Conservation (phyloP, 805 yeast species). For the Saccharomycopsis capsularis region DNA sequence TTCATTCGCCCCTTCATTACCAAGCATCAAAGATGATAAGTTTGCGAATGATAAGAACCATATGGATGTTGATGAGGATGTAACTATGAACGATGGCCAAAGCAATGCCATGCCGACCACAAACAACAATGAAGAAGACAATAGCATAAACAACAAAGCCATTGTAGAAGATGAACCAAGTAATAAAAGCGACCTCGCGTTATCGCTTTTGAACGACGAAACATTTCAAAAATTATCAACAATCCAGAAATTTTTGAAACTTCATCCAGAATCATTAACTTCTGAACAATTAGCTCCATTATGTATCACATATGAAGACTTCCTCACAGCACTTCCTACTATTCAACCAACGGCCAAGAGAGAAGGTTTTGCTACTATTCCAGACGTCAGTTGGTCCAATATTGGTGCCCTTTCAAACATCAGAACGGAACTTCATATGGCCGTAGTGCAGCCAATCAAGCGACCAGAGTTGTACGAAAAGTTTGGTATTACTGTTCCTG, state of each 20-base stretch:
- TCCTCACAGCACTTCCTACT: conserved; percentile 77
- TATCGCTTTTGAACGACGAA: conserved; percentile 12
- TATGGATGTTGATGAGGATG: conserved; percentile 17
- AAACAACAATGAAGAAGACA: background rate
- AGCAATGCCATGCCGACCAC: background rate
- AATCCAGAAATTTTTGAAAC: conserved; percentile 62
- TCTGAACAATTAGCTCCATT: conserved; percentile 69
- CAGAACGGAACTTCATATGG: conserved; percentile 90
- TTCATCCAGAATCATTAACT: conserved; percentile 76
- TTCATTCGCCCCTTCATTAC: too few species aligned
- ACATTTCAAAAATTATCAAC: conserved; percentile 41
- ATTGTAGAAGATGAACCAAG: too few species aligned
- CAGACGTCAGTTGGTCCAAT: conserved; percentile 92
- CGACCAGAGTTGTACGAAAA: conserved; percentile 82
- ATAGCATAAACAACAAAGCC: background rate
- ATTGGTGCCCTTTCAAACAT: conserved; percentile 83
- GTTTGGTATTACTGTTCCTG: conserved; percentile 94
- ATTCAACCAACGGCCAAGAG: conserved; percentile 97
- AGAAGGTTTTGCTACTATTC: conserved; percentile 98
- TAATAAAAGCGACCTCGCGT: background rate
- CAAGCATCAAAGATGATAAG: too few species aligned
- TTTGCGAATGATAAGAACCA: conserved; percentile 13
- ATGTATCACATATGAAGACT: conserved; percentile 72
- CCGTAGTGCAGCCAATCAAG: conserved; percentile 93
- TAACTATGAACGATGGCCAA: background rate